A percentile compares a stretch with the other conserved stretches of the same genome.
phyloP scores from a whole-genome alignment of 495 filamentous ascomycete genomes.

The Pyronema omphalodes region DNA sequence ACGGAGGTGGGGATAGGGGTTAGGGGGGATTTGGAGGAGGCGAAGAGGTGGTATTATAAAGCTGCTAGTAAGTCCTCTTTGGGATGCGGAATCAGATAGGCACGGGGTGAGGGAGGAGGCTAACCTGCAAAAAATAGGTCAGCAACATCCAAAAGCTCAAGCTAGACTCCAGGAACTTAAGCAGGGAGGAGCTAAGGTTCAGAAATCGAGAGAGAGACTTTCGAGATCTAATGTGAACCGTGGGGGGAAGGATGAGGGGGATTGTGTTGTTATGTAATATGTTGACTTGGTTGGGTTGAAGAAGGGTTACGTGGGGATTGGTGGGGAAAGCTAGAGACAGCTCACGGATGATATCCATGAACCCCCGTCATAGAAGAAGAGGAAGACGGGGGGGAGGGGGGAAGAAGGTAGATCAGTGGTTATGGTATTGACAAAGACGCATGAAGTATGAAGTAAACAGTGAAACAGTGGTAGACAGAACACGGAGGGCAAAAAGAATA shows the following conservation, averaged over 20 bases:
- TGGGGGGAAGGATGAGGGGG: conserved; percentile 68
- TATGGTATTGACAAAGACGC: no score
- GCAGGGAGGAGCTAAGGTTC: conserved; percentile 46
- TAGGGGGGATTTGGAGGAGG: conserved; percentile 70
- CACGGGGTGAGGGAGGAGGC: neutral
- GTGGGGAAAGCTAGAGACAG: no score
- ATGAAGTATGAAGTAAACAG: no score
- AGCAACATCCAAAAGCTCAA: conserved; percentile 82
- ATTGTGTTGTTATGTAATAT: conserved; percentile 75
- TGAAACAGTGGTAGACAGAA: no score
- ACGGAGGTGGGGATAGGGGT: conserved; percentile 91
- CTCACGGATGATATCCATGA: no score
- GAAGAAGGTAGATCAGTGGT: no score
- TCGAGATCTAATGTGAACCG: conserved; percentile 68
- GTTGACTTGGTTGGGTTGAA: no score
- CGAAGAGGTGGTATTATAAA: conserved; percentile 95
- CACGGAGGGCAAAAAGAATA: no score
- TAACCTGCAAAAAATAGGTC: conserved; percentile 39
- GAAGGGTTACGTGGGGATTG: no score
- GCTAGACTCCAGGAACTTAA: conserved; percentile 87
- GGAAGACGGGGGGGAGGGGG: no score
- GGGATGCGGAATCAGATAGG: neutral
- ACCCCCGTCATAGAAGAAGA: no score
- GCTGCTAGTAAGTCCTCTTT: conserved; percentile 63
- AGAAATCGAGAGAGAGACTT: conserved; percentile 53